Evolutionary conservation across 2,329 filamentous ascomycete species (phyloP).

Genomic region (Aspergillaceae sp.): DNA sequence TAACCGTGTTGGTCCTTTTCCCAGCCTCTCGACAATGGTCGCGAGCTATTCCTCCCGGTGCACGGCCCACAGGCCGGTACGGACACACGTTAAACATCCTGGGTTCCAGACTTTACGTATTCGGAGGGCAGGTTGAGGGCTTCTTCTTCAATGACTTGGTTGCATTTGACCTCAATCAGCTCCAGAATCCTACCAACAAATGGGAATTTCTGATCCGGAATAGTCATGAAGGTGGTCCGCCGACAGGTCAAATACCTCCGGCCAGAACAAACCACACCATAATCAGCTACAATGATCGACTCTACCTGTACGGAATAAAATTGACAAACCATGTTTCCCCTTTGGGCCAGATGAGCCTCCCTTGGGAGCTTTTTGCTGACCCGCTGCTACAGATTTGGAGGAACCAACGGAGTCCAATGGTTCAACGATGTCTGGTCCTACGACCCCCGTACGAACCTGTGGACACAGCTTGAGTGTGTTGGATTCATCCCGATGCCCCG

Average conservation of each 20-base stretch:
- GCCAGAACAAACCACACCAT: constrained; percentile 92
- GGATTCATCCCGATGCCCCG: constrained; percentile 91
- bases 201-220: constrained; percentile 90
- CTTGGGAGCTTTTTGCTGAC: not conserved
- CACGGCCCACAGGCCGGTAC: constrained; percentile 81
- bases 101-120: constrained; percentile 94
- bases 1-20: constrained; percentile 5
- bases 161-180: constrained; percentile 88
- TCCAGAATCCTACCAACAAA: constrained; percentile 81
- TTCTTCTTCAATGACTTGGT: constrained; percentile 97
- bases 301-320: constrained; percentile 64
- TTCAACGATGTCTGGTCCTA: constrained; percentile 99
- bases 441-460: constrained; percentile 71
- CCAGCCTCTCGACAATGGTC: constrained; percentile 97
- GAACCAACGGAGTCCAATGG: constrained; percentile 92
- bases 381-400: constrained; percentile 63
- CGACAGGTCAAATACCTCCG: constrained; percentile 63
- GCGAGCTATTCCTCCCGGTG: constrained; percentile 76
- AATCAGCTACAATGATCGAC: constrained; percentile 82
- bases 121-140: constrained; percentile 93
- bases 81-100: constrained; percentile 95
- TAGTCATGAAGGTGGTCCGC: constrained; percentile 49
- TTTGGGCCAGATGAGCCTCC: not conserved
- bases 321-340: not conserved
- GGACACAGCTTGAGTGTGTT: constrained; percentile 88